Evolutionary conservation across 805 yeast genomes (phyloP).

Genomic region (Metschnikowia anglica): DNA sequence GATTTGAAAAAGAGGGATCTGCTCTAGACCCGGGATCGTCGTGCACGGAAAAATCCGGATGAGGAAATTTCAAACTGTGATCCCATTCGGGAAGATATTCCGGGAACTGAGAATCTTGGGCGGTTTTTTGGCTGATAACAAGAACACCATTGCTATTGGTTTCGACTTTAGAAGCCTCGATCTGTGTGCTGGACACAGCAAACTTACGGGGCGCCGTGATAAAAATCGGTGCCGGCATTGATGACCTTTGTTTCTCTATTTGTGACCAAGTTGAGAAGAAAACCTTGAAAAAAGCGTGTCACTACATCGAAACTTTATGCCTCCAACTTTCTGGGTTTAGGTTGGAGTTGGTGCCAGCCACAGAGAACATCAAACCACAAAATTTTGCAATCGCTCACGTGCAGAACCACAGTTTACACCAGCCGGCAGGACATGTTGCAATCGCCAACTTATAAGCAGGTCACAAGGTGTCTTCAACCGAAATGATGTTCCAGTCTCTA

Average conservation of each 20-base stretch:
- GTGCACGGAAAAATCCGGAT: conserved; percentile 29
- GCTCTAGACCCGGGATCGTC: conserved; percentile 31
- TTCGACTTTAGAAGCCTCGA: conserved; percentile 18
- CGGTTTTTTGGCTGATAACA: conserved; percentile 30
- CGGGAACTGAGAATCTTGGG: conserved; percentile 23
- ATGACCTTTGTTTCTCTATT: background rate
- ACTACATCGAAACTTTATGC: no score
- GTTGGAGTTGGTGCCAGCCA: no score
- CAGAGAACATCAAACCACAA: no score
- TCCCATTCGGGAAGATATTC: conserved; percentile 36
- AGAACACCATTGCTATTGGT: conserved; percentile 33
- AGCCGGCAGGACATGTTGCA: no score
- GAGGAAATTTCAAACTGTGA: conserved; percentile 28
- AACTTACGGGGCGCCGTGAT: background rate
- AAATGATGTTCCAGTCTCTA: no score
- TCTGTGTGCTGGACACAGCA: conserved; percentile 9
- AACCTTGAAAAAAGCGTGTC: no score
- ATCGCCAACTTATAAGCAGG: no score
- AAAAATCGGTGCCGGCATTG: conserved; percentile 5
- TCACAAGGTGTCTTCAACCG: no score
- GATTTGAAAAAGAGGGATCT: conserved; percentile 20
- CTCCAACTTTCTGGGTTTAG: no score
- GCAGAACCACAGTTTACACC: no score
- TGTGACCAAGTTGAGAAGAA: no score
- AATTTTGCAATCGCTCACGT: no score